Evolutionary conservation across 2,329 filamentous ascomycete species (phyloP).

Genomic region (Calonectria henricotiae): DNA sequence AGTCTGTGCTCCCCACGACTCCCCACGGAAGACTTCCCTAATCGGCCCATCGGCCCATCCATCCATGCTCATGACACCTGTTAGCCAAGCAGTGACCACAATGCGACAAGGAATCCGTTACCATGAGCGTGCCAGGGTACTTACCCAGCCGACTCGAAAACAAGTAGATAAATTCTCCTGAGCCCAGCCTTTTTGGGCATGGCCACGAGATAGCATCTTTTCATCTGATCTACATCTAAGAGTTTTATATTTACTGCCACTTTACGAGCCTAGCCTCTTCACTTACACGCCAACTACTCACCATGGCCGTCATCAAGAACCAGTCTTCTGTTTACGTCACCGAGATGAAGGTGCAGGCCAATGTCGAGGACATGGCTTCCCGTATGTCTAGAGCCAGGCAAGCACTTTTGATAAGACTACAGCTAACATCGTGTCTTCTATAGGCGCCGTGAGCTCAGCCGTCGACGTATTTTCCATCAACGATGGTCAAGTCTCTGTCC

Average conservation of each 20-base stretch:
- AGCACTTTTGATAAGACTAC: background rate
- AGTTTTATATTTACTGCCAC: conserved; percentile 15
- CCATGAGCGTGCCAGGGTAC: conserved; percentile 48
- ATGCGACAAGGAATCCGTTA: conserved; percentile 50
- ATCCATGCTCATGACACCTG: conserved; percentile 51
- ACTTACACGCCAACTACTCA: conserved; percentile 33
- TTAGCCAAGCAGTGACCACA: conserved; percentile 49
- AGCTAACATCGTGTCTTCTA: conserved; percentile 38
- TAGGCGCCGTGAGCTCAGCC: conserved; percentile 48
- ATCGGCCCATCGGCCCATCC: conserved; percentile 53
- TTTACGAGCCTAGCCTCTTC: conserved; percentile 24
- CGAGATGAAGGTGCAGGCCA: conserved; percentile 42
- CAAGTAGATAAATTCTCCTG: conserved; percentile 44
- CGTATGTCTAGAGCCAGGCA: conserved; percentile 36
- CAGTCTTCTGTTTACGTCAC: conserved; percentile 42
- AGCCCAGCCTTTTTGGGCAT: conserved; percentile 32
- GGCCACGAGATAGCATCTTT: conserved; percentile 2
- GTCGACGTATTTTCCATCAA: conserved; percentile 48
- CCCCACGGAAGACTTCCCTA: conserved; percentile 38
- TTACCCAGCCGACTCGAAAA: conserved; percentile 34
- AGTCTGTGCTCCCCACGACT: conserved; percentile 52
- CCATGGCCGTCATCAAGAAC: conserved; percentile 49
- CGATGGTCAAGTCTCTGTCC: conserved; percentile 48
- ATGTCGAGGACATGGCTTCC: conserved; percentile 33
- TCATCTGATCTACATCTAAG: conserved; percentile 20